Conservation (phyloP, 1,284 basidiomycete species). For the Cutaneotrichosporon cutaneum region DNA sequence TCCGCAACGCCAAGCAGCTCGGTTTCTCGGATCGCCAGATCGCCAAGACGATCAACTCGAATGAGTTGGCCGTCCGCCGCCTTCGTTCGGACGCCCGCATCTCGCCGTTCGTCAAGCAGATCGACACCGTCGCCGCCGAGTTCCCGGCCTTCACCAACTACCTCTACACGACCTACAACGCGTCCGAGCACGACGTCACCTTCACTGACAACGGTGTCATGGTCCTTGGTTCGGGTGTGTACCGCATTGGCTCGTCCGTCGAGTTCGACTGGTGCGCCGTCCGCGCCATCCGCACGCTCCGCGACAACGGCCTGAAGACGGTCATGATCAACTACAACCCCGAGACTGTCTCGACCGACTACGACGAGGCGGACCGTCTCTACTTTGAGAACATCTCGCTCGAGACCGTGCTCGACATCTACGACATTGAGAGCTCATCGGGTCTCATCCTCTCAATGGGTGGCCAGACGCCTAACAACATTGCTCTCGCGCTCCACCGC, state of each 20-base stretch:
- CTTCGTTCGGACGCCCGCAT: slow-evolving; percentile 81
- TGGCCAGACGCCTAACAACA: slow-evolving; percentile 98
- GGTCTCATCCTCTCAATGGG: slow-evolving; percentile 98
- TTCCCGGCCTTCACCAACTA: slow-evolving; percentile 99
- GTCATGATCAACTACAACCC: slow-evolving; percentile 99
- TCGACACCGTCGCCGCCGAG: slow-evolving; percentile 97
- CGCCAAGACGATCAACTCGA: slow-evolving; percentile 67
- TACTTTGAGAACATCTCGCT: slow-evolving; percentile 99
- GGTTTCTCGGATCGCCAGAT: slow-evolving; percentile 95
- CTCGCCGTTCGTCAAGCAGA: slow-evolving; percentile 94
- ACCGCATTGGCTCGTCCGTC: slow-evolving; percentile 97
- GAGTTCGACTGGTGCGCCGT: slow-evolving; percentile 99
- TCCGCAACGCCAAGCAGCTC: slow-evolving; percentile 86
- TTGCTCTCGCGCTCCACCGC: slow-evolving; percentile 87
- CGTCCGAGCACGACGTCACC: slow-evolving; percentile 81
- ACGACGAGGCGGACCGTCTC: slow-evolving; percentile 95
- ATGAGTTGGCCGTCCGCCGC: slow-evolving; percentile 61
- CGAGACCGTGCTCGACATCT: slow-evolving; percentile 96
- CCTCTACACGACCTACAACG: slow-evolving; percentile 97
- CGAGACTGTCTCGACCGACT: slow-evolving; percentile 98
- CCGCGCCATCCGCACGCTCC: slow-evolving; percentile 89
- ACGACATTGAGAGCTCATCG: slow-evolving; percentile 82
- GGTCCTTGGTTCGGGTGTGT: slow-evolving; percentile 96
- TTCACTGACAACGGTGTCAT: slow-evolving; percentile 93
- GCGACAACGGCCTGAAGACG: slow-evolving; percentile 90